Conservation (phyloP, 2,329 filamentous ascomycete species). For the Colletotrichum aenigma region DNA sequence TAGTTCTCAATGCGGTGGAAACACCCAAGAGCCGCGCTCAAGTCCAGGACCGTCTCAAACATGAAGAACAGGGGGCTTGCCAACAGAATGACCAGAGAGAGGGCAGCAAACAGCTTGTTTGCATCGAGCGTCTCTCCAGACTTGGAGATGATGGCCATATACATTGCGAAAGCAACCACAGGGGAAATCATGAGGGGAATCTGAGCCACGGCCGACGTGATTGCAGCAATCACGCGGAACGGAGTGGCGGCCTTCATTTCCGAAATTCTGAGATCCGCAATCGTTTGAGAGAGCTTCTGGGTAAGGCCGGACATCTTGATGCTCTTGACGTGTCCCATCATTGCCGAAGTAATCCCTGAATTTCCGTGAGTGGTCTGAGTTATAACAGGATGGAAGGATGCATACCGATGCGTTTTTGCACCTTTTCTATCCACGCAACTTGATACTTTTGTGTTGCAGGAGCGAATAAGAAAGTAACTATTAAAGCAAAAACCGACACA, state of each 20-base stretch:
- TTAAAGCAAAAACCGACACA: constrained; percentile 30
- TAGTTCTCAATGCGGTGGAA: constrained; percentile 31
- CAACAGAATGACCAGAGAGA: constrained; percentile 27
- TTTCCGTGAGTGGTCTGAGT: not conserved
- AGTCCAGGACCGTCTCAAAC: constrained; percentile 31
- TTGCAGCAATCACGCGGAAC: constrained; percentile 35
- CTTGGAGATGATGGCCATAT: not conserved
- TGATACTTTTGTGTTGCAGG: constrained; percentile 32
- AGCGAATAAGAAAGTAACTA: constrained; percentile 28
- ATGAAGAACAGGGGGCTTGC: constrained; percentile 35
- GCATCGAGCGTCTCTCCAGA: constrained; percentile 6
- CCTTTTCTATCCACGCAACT: constrained; percentile 50
- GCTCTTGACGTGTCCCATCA: constrained; percentile 54
- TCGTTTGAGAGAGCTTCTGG: constrained; percentile 34
- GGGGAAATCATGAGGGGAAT: constrained; percentile 23
- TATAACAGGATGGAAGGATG: not conserved
- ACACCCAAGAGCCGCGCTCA: constrained; percentile 25
- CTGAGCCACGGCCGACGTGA: constrained; percentile 38
- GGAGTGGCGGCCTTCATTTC: constrained; percentile 26
- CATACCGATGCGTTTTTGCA: constrained; percentile 51
- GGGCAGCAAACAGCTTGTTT: constrained; percentile 22
- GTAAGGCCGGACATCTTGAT: constrained; percentile 55
- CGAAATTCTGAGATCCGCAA: constrained; percentile 21
- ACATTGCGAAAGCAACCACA: constrained; percentile 20
- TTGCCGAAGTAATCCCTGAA: constrained; percentile 44